A percentile compares a stretch with the other conserved stretches of the same genome.
These are phyloP conservation scores for Tetrahymena borealis DNA, from an alignment of 73 alveolate species.

Conservation along the genomic window DNA sequence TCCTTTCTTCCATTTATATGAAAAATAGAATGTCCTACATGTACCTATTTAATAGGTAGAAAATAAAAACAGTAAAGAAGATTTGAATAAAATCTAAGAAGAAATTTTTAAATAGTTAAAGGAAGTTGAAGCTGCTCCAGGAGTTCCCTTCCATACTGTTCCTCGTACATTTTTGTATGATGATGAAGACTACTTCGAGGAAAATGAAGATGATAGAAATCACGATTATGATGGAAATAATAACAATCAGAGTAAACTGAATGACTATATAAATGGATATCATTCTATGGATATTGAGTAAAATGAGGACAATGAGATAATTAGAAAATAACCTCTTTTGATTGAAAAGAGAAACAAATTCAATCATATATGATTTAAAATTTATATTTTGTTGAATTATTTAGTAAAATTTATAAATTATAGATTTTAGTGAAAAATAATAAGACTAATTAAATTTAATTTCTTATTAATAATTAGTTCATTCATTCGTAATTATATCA, in stretches of 20 bases:
- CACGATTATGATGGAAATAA: neutral
- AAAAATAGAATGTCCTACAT: constrained; percentile 16
- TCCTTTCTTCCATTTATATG: constrained; percentile 22
- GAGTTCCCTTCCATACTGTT: constrained; percentile 41
- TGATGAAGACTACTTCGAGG: neutral
- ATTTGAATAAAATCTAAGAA: constrained; percentile 18
- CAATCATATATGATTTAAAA: neutral
- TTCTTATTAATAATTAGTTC: too few relatives aligned
- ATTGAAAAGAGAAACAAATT: neutral
- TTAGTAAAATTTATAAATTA: neutral
- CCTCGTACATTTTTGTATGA: constrained; percentile 30
- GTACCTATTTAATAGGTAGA: constrained; percentile 24
- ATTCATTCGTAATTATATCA: too few relatives aligned
- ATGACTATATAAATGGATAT: neutral
- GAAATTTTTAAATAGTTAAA: constrained; percentile 9
- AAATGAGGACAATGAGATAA: neutral
- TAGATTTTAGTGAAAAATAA: too few relatives aligned
- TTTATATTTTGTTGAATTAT: too few relatives aligned
- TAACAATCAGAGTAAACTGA: neutral
- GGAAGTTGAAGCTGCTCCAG: constrained; percentile 38
- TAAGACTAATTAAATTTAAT: too few relatives aligned
- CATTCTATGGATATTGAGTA: neutral
- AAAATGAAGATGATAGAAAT: neutral
- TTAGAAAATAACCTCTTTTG: neutral
- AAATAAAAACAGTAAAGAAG: constrained; percentile 38